Evolutionary conservation across 257 asterid genomes (phyloP), one percentile per base, ranked within the genome.

Genomic region (Ligustrum vulgare): DNA sequence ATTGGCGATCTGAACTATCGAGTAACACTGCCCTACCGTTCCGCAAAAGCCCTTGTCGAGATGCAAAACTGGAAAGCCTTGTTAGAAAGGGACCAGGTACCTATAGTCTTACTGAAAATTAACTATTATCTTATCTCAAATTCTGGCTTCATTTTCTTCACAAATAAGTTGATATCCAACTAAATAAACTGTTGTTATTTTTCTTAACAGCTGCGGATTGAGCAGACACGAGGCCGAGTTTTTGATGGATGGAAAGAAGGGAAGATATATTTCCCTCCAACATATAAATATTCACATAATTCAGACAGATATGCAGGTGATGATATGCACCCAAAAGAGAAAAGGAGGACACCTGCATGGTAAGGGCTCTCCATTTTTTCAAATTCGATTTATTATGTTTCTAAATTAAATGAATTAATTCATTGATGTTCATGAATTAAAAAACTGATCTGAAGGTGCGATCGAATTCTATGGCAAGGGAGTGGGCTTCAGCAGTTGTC

Each of bases 11-110:
- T 95, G 74, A 95, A 95, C 84, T 95, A 95, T 71, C 97, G 97
- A 70, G 88, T 92, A 79, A 98, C 98, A 10, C 86, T 95, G 74
- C 92, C 96, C 1, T 93, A 91, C 79, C 96, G 99, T 13, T 87
- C 99, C 58, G 96, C 98, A 32, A 93, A 93, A 87, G 99, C 97
- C 7, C 98, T 89, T 37, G 87, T 95, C 13, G 99, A 90, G 86
- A 95, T 95, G 99, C 99, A 92, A 86, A 93, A 93, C 84, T 95
- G 99, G 99, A 90, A 98, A 83, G 96, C 97, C 8, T 79, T 95
- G 78, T 70, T 91, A 79, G 98, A 95, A 70, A 93, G 91, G 41
- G 99, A 95, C 84, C 99, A 95, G 91, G 99, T 88, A 91, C 47
- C 73, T 18, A 63, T 54, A 33, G 35, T 58, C 84, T 60, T 51